These are phyloP conservation scores for Isabelozyma rhagii DNA, from an alignment of 805 yeast species.

Conservation along the genomic window DNA sequence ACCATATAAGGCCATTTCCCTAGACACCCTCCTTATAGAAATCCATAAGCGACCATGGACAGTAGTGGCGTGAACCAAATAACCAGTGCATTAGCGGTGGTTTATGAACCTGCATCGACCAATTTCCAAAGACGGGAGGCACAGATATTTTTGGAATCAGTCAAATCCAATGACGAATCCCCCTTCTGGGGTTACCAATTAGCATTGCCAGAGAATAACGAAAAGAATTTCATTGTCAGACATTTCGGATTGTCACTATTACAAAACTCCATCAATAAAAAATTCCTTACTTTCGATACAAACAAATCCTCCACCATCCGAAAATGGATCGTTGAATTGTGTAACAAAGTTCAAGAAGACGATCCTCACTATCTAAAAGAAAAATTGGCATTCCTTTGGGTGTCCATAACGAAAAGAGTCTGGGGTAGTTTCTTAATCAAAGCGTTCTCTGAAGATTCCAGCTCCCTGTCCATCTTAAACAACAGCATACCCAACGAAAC, in stretches of 20 bases:
- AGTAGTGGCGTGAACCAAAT: conserved; percentile 69
- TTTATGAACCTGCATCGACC: conserved; percentile 63
- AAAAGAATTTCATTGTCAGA: conserved; percentile 65
- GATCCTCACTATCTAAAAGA: conserved; percentile 92
- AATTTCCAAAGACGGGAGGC: conserved; percentile 56
- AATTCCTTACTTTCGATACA: conserved; percentile 53
- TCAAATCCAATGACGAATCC: conserved; percentile 75
- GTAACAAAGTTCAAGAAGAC: conserved; percentile 49
- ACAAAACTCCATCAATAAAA: conserved; percentile 62
- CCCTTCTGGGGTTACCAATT: conserved; percentile 92
- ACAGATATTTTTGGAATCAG: conserved; percentile 65
- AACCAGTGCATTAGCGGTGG: conserved; percentile 69
- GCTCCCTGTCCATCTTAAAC: neutral
- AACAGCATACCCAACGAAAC: conserved; percentile 6
- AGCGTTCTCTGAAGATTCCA: conserved; percentile 10
- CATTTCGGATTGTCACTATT: conserved; percentile 86
- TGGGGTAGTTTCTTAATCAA: conserved; percentile 78
- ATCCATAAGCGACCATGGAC: conserved; percentile 47
- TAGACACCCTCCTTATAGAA: neutral
- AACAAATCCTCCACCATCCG: conserved; percentile 67
- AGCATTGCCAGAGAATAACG: conserved; percentile 59
- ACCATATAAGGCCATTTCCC: neutral
- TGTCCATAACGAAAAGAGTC: conserved; percentile 78
- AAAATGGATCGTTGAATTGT: conserved; percentile 80
- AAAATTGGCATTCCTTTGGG: conserved; percentile 89